Conservation (phyloP, 305 asterid genomes). For the Euphrasia arctica region DNA sequence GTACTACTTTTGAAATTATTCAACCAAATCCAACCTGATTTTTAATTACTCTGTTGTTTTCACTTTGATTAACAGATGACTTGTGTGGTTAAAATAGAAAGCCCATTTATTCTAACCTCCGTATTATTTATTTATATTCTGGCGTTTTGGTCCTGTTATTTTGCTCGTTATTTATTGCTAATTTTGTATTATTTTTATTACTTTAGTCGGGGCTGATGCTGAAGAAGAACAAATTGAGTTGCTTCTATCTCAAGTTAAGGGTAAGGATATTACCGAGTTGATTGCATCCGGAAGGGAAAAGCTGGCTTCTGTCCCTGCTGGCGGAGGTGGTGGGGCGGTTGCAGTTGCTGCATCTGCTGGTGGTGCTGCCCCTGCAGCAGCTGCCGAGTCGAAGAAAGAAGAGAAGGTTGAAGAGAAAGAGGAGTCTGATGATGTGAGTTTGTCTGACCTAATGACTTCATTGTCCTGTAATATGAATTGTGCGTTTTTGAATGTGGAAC, state of each 20-base stretch:
- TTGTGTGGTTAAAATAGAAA: too few relatives aligned
- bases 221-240: conserved; percentile 46
- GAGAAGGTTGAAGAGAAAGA: conserved; percentile 60
- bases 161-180: neutral
- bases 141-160: neutral
- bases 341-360: conserved; percentile 36
- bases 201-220: conserved; percentile 54
- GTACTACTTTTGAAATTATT: neutral
- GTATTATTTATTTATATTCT: neutral
- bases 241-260: conserved; percentile 50
- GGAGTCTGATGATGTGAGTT: conserved; percentile 52
- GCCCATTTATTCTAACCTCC: too few relatives aligned
- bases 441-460: neutral
- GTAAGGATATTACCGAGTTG: conserved; percentile 59
- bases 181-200: neutral
- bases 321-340: conserved; percentile 51
- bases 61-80: too few relatives aligned
- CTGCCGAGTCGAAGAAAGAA: conserved; percentile 54
- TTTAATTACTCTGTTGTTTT: too few relatives aligned
- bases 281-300: conserved; percentile 65
- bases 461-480: neutral
- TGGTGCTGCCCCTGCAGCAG: conserved; percentile 44
- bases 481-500: too few relatives aligned
- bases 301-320: conserved; percentile 59
- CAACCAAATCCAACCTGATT: neutral